Conservation (phyloP, 2,329 filamentous ascomycete genomes). For the Bisporella sp. region DNA sequence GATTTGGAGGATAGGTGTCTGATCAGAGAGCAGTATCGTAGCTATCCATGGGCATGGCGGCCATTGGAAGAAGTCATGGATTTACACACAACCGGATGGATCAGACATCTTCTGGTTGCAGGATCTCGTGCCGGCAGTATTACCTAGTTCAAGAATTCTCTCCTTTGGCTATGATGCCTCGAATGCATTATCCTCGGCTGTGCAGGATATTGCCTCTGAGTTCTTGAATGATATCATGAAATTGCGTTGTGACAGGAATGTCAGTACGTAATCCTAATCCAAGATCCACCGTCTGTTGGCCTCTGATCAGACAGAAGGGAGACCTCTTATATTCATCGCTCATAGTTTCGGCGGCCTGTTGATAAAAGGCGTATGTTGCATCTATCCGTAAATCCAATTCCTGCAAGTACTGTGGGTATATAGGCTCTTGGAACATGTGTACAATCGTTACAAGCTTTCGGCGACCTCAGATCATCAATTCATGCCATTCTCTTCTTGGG, state of each 20-base stretch:
- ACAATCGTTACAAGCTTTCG: no score
- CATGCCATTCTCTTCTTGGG: background rate
- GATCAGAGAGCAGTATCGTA: background rate
- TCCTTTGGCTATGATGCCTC: background rate
- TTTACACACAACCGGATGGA: background rate
- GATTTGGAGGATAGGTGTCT: no score
- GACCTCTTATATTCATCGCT: conserved; percentile 6
- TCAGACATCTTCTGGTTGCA: conserved; percentile 2
- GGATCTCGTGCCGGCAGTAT: background rate
- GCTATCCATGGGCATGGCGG: conserved; percentile 5
- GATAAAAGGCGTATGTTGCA: conserved; percentile 2
- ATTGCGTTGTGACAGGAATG: background rate
- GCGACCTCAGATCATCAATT: background rate
- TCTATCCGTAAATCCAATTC: background rate
- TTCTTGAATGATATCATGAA: background rate
- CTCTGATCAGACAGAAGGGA: background rate
- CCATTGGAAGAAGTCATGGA: conserved; percentile 4
- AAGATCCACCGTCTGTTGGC: no score
- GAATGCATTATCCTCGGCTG: background rate
- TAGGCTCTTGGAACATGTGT: no score
- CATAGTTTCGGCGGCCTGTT: conserved; percentile 6
- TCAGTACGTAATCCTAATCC: background rate
- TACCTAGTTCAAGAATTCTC: conserved; percentile 1
- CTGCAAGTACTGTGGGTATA: background rate
- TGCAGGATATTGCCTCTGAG: background rate